Base-by-base conservation (phyloP, 805 yeast species). In the Spathaspora gorwiae region DNA sequence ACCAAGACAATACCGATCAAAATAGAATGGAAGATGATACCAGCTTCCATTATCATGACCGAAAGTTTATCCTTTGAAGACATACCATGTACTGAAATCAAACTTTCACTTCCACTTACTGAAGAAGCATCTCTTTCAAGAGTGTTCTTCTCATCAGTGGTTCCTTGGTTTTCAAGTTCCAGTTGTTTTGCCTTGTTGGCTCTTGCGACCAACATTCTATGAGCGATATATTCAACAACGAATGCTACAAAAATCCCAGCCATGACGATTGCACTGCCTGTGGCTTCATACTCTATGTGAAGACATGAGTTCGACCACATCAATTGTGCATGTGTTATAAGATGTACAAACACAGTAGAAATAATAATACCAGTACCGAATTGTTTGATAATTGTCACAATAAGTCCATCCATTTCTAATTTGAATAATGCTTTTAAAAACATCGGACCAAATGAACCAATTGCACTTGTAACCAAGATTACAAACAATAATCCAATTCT, bases 371-470 rank as follows among this genome's bases (percentile, higher is more conserved):
- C 69, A 7, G 66, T 57, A 38, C 69, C 67, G 43, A 64, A 62
- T 40, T 59, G 60, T 43, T 53, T 55, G 31, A 54, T 27, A 19
- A 51, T 36, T 5, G 42, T 47, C 26, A 54, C 39, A 4, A 54
- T 35, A 12, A 44, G 42, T 14, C 51, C 49, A 15, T 55, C 55
- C 3, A 46, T 35, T 6, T 47, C 37, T 26, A 56, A 39, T 27
- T 56, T 51, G 37, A 56, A 46, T 34, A 54, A 40, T 12, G 55
- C 46, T 15, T 56, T 55, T 6, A 62, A 49, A 29, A 64, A 42
- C 19, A 67, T 47, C 5, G 73, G 73, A 29, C 62, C 59, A 42
- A 61, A 59, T 12, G 65, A 54, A 3, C 70, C 73, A 39, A 66
- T 47, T 1, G 59, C 61, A 42, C 68, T 61, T 5, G 69, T 62